Conservation (phyloP, 176 grass and related monocot genomes). For the Musa acuminata region DNA sequence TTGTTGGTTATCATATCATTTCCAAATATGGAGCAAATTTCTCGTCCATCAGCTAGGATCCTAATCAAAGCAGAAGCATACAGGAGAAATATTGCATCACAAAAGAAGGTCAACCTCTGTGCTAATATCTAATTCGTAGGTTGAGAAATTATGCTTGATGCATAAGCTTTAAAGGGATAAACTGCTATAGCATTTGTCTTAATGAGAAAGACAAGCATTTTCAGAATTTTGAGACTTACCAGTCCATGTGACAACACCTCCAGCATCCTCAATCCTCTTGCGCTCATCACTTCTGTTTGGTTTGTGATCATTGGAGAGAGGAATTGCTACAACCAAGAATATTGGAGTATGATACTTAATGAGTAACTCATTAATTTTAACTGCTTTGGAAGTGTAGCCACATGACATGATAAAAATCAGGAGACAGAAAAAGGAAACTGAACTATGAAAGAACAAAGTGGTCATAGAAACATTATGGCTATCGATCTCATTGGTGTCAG, state of each 20-base stretch:
- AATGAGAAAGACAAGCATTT: neutral
- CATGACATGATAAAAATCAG: too few species aligned
- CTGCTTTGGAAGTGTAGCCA: neutral
- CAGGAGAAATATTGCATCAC: neutral
- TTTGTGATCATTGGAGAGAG: neutral
- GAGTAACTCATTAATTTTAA: neutral
- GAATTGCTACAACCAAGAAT: conserved; percentile 5
- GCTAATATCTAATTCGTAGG: neutral
- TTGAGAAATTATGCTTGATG: neutral
- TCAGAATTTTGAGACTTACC: neutral
- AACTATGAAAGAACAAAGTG: too few species aligned
- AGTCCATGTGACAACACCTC: neutral
- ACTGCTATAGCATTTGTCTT: neutral
- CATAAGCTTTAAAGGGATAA: neutral
- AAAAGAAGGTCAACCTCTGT: neutral
- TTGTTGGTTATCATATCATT: too few species aligned
- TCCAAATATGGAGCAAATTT: too few species aligned
- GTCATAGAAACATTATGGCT: neutral
- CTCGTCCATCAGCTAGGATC: neutral
- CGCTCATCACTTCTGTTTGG: neutral
- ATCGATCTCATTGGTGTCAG: too few species aligned
- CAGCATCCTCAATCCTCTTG: neutral
- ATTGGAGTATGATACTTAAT: conserved; percentile 13
- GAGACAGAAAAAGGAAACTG: too few species aligned
- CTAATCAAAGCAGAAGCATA: neutral